Percentiles rank a stretch among this genome's conserved stretches.
Evolutionary conservation across 2,329 filamentous ascomycete species (phyloP).

Genomic region (Lachnellula arida): DNA sequence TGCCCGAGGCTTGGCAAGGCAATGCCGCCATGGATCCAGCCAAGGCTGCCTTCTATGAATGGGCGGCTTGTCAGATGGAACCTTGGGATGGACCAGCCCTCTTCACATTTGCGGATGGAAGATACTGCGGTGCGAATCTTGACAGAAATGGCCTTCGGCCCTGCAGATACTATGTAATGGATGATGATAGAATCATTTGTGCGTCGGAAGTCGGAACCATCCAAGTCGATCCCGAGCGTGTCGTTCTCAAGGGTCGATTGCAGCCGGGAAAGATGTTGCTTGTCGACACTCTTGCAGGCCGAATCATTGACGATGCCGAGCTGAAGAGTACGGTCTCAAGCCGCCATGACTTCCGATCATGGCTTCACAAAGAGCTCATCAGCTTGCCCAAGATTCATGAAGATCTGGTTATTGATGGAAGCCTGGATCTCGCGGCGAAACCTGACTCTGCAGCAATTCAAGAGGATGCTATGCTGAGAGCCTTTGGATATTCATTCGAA

Average conservation of each 20-base stretch:
- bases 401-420: constrained; percentile 50
- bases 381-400: constrained; percentile 72
- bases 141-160: constrained; percentile 93
- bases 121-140: constrained; percentile 94
- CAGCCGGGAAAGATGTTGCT: constrained; percentile 95
- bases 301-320: constrained; percentile 91
- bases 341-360: constrained; percentile 80
- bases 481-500: constrained; percentile 93
- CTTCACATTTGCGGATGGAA: constrained; percentile 94
- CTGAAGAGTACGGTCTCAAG: constrained; percentile 84
- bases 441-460: constrained; percentile 69
- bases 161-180: constrained; percentile 94
- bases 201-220: constrained; percentile 96
- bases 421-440: constrained; percentile 60
- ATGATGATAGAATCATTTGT: constrained; percentile 95
- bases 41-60: constrained; percentile 97
- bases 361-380: constrained; percentile 82
- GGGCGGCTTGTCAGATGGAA: constrained; percentile 98
- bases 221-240: constrained; percentile 79
- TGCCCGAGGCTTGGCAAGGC: constrained; percentile 96
- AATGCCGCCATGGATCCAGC: constrained; percentile 88
- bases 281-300: constrained; percentile 84
- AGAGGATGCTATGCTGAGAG: constrained; percentile 76
- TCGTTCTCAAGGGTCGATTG: constrained; percentile 88
- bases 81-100: constrained; percentile 96